Evolutionary conservation across 164 flowering plant genomes (phyloP).

Genomic region (Vitis labrusca): DNA sequence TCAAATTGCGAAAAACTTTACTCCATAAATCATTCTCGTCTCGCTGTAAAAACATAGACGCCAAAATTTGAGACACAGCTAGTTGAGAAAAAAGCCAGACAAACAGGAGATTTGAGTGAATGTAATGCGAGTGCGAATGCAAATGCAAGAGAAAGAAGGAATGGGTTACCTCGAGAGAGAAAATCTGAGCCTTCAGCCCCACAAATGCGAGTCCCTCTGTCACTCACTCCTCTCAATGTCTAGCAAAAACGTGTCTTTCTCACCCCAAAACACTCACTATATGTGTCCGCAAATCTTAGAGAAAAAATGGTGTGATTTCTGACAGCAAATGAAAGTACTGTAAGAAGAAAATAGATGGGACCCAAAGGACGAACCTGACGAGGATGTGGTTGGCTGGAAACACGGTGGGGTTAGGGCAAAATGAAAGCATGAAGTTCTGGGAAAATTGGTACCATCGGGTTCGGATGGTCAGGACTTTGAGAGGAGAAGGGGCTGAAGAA

Average conservation of each 20-base stretch:
- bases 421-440: too few relatives aligned
- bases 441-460: too few relatives aligned
- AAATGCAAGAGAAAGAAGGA: neutral
- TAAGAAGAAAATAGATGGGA: slow-evolving; percentile 18
- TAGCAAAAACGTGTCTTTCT: neutral
- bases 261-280: neutral
- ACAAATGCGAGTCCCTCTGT: neutral
- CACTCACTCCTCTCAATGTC: neutral
- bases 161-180: slow-evolving; percentile 11
- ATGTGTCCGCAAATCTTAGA: slow-evolving; percentile 6
- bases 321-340: slow-evolving; percentile 18
- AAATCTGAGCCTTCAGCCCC: neutral
- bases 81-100: neutral
- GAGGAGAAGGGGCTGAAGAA: too few relatives aligned
- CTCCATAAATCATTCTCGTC: too few relatives aligned
- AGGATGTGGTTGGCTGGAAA: slow-evolving; percentile 10
- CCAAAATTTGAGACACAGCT: neutral
- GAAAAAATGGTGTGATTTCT: neutral
- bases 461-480: too few relatives aligned
- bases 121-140: neutral
- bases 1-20: too few relatives aligned
- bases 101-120: neutral
- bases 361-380: slow-evolving; percentile 33
- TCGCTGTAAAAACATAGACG: too few relatives aligned
- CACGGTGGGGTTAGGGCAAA: too few relatives aligned